Evolutionary conservation across 805 yeast genomes (phyloP), one percentile per base, ranked within the genome.

Genomic region (Saturnispora saitoi): DNA sequence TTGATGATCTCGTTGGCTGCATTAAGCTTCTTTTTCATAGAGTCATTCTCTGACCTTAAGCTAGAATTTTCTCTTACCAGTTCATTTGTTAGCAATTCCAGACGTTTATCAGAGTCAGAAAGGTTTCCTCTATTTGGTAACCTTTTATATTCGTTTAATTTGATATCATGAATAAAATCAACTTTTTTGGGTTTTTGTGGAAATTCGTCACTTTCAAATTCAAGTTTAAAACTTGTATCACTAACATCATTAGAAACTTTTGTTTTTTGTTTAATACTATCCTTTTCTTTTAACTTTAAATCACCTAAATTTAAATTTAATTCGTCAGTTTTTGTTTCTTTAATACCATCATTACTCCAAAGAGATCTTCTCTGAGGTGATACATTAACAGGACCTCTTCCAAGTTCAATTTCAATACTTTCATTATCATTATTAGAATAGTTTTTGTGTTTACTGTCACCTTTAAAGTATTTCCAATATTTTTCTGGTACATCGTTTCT

Each of bases 401-500:
- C 66, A 20, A 59, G 12, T 45, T 64, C 67, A 40, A 62, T 57
- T 4, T 61, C 58, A 39, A 51, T 20, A 24, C 40, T 32, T 17
- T 32, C 55, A 36, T 48, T 24, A 24, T 19, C n/a, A 5, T 34
- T 41, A n/a, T 17, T 48, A 26, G 38, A 44, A 36, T 41, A 45
- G 24, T 32, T 39, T 29, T 22, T 4, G 15, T 3, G 8, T 10
- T 31, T 19, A 12, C 5, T 17, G 20, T 36, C 20, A 51, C 8
- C 47, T 3, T 32, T 28, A 43, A 65, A 65, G 45, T 61, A 63
- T 32, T 49, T 51, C 9, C 37, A 42, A 43, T 63, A 62, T 45
- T 60, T 58, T 1, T 42, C 47, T 7, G 69, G 68, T 28, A 65
- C 50, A 40, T 63, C 52, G 43, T 56, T 54, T 42, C 67, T 49